phyloP scores from a whole-genome alignment of 1,284 basidiomycete genomes.

The Lignosus rhinocerotis region DNA sequence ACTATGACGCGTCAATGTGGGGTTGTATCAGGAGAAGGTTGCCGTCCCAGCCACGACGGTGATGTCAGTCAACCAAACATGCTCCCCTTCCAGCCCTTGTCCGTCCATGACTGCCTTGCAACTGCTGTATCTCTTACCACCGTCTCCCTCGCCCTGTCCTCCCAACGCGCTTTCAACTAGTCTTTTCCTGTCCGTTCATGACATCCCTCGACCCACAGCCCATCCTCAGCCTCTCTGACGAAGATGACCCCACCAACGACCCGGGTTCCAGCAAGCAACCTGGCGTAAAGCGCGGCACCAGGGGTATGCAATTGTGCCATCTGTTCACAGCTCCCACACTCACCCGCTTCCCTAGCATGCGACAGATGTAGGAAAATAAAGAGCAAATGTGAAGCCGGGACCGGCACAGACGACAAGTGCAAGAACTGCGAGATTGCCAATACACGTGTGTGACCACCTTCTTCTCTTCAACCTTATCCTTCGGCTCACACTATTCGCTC shows the following conservation, averaged over 20 bases:
- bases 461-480: neutral
- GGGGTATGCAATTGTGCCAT: constrained; percentile 45
- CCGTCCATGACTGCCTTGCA: neutral
- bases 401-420: constrained; percentile 49
- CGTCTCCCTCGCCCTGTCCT: neutral
- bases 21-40: constrained; percentile 8
- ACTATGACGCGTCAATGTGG: neutral
- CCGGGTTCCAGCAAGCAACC: constrained; percentile 20
- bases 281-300: constrained; percentile 59
- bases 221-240: constrained; percentile 21
- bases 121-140: constrained; percentile 1
- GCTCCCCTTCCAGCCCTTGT: constrained; percentile 1
- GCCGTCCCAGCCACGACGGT: neutral
- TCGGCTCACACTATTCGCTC: constrained; percentile 5
- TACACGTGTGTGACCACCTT: constrained; percentile 44
- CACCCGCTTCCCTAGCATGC: constrained; percentile 51
- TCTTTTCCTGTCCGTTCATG: constrained; percentile 7
- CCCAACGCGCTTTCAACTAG: neutral
- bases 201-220: constrained; percentile 15
- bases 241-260: constrained; percentile 24
- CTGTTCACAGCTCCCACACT: neutral
- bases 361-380: constrained; percentile 86
- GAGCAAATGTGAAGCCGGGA: constrained; percentile 77
- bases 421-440: constrained; percentile 67
- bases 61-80: constrained; percentile 15